Evolutionary conservation across 441 rosid species (phyloP), one percentile per base, ranked within the genome.

Genomic region (Dalechampia spathulata): DNA sequence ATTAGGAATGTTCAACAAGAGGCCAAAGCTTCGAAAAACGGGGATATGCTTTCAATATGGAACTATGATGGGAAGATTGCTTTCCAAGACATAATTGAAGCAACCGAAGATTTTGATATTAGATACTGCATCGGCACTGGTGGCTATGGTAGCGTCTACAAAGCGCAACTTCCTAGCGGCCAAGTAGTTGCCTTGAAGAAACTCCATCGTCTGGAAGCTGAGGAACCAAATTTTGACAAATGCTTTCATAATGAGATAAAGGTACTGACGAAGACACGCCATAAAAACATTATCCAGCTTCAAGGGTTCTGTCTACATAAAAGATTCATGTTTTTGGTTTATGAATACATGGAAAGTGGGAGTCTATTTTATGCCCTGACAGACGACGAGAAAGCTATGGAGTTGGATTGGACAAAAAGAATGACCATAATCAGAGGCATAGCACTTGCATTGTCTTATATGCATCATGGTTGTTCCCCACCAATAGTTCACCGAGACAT

Each of bases 91-190:
- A 52, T 61, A 7, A 16, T 61, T 23, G 10, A 36, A 43, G 58
- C 52, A 16, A 52, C 58, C 2, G 34, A 61, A 15, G 38, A 61
- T 44, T 52, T 52, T 9, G 54, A 54, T 40, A 48, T 54, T 22
- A 47, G n/a, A 47, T 54, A 62, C 4, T 54, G 60, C 37, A 38
- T 54, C 25, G 48, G 66, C n/a, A 5, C 54, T 2, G 47, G 54
- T 53, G 54, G 66, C 25, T 45, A 62, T 2, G 41, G 55, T 10
- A 62, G 53, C 5, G 65, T 61, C 17, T 60, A 51, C 17, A 51
- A 5, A n/a, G 46, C 46, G 1, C 54, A 16, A 13, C 55, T 48
- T 37, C 63, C 47, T 0, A 39, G 47, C 9, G 45, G 28, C 25
- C 38, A 40, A 38, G 36, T 39, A 7, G 63, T 48, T 48, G 47